These are phyloP conservation scores for Wickerhamomyces mucosus DNA, from an alignment of 805 yeast genomes.

Conservation along the genomic window DNA sequence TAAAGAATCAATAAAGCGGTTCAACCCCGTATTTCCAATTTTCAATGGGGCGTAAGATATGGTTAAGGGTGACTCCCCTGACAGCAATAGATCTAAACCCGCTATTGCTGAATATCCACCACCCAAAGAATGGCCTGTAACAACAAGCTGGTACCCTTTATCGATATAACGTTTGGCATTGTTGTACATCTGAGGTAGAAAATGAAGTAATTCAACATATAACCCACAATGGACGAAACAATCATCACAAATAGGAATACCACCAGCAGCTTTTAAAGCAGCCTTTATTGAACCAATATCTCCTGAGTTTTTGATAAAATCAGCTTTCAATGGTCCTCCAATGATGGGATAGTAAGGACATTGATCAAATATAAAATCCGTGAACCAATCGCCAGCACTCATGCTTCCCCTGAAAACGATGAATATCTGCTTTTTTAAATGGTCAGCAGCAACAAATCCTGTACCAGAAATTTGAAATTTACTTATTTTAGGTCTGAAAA, in stretches of 20 bases:
- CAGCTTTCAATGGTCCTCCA: background rate
- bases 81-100: conserved; percentile 49
- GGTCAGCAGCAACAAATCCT: conserved; percentile 46
- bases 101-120: conserved; percentile 59
- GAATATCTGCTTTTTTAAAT: conserved; percentile 30
- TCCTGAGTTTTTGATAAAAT: conserved; percentile 1
- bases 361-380: conserved; percentile 43
- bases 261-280: conserved; percentile 3
- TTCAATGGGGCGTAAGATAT: conserved; percentile 58
- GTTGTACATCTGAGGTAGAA: conserved; percentile 28
- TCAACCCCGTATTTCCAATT: conserved; percentile 45
- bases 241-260: conserved; percentile 28
- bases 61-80: conserved; percentile 46
- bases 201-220: conserved; percentile 33
- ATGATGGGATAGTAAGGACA: conserved; percentile 36
- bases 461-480: conserved; percentile 38
- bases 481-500: conserved; percentile 7
- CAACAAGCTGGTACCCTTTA: conserved; percentile 39
- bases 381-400: conserved; percentile 49
- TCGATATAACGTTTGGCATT: conserved; percentile 23
- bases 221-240: conserved; percentile 65
- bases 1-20: conserved; percentile 39
- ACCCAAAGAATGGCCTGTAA: conserved; percentile 71
- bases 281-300: conserved; percentile 1
- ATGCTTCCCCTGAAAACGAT: conserved; percentile 58